Conservation (phyloP, 2,329 filamentous ascomycete genomes). For the Hypoxylon sp. region DNA sequence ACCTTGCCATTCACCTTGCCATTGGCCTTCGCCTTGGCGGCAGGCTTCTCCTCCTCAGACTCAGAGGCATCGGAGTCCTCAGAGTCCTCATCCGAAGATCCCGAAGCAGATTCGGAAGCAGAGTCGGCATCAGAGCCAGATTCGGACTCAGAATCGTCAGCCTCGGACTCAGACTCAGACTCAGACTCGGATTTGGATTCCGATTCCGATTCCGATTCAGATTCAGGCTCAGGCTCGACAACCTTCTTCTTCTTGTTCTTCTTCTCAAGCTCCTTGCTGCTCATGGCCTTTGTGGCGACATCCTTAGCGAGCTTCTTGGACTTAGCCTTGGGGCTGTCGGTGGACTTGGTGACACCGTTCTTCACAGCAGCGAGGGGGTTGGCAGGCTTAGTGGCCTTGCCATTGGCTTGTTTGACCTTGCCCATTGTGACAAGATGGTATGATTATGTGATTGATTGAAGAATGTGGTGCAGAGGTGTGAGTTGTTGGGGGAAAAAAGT, state of each 20-base stretch:
- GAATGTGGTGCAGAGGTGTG: neutral
- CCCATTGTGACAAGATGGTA: slow-evolving; percentile 66
- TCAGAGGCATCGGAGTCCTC: slow-evolving; percentile 49
- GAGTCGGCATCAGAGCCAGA: slow-evolving; percentile 48
- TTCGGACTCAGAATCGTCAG: slow-evolving; percentile 48
- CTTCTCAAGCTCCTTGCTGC: slow-evolving; percentile 55
- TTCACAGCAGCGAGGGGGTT: slow-evolving; percentile 70
- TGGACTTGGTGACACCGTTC: slow-evolving; percentile 72
- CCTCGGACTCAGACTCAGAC: slow-evolving; percentile 52
- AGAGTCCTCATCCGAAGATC: slow-evolving; percentile 38
- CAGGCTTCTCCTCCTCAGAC: slow-evolving; percentile 52
- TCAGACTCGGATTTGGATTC: slow-evolving; percentile 41
- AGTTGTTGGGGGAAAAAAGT: slow-evolving; percentile 9
- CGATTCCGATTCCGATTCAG: slow-evolving; percentile 46
- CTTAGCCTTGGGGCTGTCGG: slow-evolving; percentile 74
- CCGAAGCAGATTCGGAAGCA: slow-evolving; percentile 44
- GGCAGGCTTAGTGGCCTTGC: slow-evolving; percentile 64
- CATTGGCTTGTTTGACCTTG: slow-evolving; percentile 74
- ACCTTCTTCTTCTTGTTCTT: slow-evolving; percentile 47
- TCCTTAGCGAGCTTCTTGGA: slow-evolving; percentile 76
- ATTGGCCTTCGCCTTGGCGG: slow-evolving; percentile 46
- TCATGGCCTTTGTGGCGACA: slow-evolving; percentile 62
- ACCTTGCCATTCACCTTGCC: slow-evolving; percentile 53
- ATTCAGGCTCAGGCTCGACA: slow-evolving; percentile 50
- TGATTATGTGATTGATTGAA: neutral